Percentiles rank a stretch among this genome's conserved stretches.
Evolutionary conservation across 345 rosid species (phyloP).

Genomic region (Melastoma malabathricum): DNA sequence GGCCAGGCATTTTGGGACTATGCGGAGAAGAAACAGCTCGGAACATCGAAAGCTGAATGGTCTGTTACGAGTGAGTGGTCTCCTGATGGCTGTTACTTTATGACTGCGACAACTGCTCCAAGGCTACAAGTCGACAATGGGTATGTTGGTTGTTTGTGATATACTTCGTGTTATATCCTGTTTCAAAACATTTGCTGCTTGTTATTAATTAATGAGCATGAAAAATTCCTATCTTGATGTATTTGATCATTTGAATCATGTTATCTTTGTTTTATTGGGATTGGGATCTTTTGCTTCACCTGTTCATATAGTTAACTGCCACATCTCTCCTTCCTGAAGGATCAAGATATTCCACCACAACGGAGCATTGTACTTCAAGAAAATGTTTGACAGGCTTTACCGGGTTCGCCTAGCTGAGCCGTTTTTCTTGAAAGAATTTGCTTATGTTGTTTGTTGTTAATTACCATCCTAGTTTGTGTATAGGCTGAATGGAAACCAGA

Average conservation of each 20-base stretch:
- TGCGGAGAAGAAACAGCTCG: conserved; percentile 47
- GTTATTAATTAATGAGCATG: too few relatives aligned
- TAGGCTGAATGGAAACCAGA: conserved; percentile 94
- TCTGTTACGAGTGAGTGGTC: conserved; percentile 93
- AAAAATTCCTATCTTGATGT: too few relatives aligned
- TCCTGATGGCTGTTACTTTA: conserved; percentile 72
- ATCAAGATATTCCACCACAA: conserved; percentile 70
- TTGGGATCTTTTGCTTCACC: too few relatives aligned
- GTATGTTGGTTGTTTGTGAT: conserved; percentile 30
- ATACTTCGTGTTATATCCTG: neutral
- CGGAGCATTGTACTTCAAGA: conserved; percentile 63
- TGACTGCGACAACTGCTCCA: conserved; percentile 97
- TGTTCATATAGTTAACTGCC: too few relatives aligned
- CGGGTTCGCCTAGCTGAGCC: conserved; percentile 35
- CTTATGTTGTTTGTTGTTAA: too few relatives aligned
- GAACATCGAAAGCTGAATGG: conserved; percentile 75
- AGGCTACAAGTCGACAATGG: conserved; percentile 89
- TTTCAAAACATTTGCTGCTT: too few relatives aligned
- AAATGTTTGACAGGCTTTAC: conserved; percentile 74
- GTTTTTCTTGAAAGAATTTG: too few relatives aligned
- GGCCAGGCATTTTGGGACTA: conserved; percentile 86
- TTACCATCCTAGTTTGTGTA: neutral
- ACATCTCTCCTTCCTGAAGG: conserved; percentile 28
- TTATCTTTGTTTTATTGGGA: too few relatives aligned
- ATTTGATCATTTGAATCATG: too few relatives aligned